phyloP scores from a whole-genome alignment of 2,329 filamentous ascomycete genomes.

The Albophoma yamanashiensis region DNA sequence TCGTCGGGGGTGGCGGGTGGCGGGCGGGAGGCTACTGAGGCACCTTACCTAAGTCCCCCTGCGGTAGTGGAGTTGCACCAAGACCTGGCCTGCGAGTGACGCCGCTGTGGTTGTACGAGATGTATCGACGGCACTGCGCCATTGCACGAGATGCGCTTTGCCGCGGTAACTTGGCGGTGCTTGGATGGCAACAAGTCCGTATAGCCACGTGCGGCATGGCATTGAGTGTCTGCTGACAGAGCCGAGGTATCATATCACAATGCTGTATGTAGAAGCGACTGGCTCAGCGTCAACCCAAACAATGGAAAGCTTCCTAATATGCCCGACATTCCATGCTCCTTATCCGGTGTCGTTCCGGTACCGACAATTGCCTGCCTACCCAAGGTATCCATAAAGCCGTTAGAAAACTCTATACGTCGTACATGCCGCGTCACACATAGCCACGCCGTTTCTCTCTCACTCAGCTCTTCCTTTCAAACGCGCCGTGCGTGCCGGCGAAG shows the following conservation, averaged over 20 bases:
- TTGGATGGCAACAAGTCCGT: neutral
- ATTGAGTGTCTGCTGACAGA: neutral
- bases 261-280: neutral
- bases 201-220: neutral
- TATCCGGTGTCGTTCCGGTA: neutral
- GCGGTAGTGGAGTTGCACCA: neutral
- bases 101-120: neutral
- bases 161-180: neutral
- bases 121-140: neutral
- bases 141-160: neutral
- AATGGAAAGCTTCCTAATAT: neutral
- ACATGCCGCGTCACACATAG: neutral
- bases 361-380: neutral
- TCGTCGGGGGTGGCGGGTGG: neutral
- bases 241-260: neutral
- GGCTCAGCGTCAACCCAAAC: neutral
- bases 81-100: neutral
- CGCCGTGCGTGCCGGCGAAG: conserved; percentile 11
- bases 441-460: neutral
- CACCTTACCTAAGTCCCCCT: no score
- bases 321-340: neutral
- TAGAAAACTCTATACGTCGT: neutral
- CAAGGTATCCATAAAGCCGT: neutral
- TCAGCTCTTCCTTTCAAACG: neutral
- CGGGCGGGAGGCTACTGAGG: no score